Percentiles rank a stretch among this genome's conserved stretches.
phyloP scores from a whole-genome alignment of 2,329 filamentous ascomycete genomes.

The Cyanodermella asteris region DNA sequence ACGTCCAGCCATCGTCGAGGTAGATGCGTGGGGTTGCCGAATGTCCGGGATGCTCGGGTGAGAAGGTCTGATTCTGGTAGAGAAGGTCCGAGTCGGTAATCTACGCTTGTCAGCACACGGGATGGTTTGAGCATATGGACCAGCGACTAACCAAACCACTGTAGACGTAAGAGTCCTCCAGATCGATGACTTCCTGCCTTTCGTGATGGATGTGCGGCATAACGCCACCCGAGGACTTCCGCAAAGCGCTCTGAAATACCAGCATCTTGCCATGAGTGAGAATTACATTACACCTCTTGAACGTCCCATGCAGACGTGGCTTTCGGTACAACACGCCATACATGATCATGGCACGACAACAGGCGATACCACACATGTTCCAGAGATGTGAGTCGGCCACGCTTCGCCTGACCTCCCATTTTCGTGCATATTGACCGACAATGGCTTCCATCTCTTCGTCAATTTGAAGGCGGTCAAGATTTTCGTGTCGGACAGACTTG shows the following conservation, averaged over 20 bases:
- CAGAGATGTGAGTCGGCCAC: conserved; percentile 42
- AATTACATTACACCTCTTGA: conserved; percentile 37
- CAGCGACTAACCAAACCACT: conserved; percentile 37
- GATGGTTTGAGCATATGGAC: too few species aligned
- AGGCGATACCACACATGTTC: conserved; percentile 43
- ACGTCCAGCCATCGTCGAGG: conserved; percentile 37
- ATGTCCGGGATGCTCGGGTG: conserved; percentile 37
- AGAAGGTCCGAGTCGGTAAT: conserved; percentile 41
- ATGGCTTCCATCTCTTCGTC: conserved; percentile 43
- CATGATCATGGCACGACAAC: conserved; percentile 38
- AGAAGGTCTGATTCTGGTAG: conserved; percentile 42
- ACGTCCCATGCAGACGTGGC: conserved; percentile 38
- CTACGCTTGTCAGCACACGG: too few species aligned
- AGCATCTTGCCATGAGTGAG: conserved; percentile 38
- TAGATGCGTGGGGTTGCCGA: conserved; percentile 38
- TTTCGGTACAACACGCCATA: conserved; percentile 42
- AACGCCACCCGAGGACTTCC: conserved; percentile 31
- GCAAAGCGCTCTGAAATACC: conserved; percentile 38
- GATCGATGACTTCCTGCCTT: conserved; percentile 34
- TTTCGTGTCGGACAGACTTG: conserved; percentile 33
- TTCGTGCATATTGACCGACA: conserved; percentile 42
- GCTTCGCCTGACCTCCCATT: conserved; percentile 45
- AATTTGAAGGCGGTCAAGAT: conserved; percentile 37
- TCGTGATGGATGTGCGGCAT: conserved; percentile 40
- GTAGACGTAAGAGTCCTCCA: conserved; percentile 44